Conservation (phyloP, 1,284 basidiomycete genomes). For the Butyriboletus pseudospeciosus region DNA sequence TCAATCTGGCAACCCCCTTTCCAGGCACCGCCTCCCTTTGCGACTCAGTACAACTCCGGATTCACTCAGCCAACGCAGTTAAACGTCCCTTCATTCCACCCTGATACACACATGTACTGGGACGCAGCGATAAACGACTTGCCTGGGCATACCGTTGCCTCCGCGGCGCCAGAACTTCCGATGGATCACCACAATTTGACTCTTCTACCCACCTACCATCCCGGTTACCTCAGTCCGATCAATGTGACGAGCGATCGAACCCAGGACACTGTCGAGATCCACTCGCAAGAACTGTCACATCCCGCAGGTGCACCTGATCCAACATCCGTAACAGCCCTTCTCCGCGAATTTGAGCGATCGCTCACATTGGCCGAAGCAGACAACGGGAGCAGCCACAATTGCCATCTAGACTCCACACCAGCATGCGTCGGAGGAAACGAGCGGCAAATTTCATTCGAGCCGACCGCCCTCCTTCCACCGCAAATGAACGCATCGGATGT, state of each 20-base stretch:
- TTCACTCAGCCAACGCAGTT: background rate
- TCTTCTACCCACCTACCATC: background rate
- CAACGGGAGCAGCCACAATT: background rate
- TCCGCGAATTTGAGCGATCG: slow-evolving; percentile 9
- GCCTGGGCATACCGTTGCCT: background rate
- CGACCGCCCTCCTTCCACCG: too few relatives aligned
- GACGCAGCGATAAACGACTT: background rate
- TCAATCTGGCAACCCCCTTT: background rate
- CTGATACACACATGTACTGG: background rate
- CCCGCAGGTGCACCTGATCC: background rate
- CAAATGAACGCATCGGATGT: background rate
- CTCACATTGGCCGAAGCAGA: slow-evolving; percentile 2
- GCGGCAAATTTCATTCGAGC: background rate
- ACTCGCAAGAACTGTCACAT: background rate
- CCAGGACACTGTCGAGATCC: background rate
- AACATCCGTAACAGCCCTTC: background rate
- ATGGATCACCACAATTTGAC: background rate
- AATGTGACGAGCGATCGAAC: background rate
- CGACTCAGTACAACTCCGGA: background rate
- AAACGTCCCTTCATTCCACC: background rate
- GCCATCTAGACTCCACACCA: background rate
- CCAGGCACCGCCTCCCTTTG: background rate
- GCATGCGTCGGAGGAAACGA: background rate
- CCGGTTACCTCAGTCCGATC: background rate
- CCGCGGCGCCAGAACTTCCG: background rate